Evolutionary conservation across 169 alveolate genomes (phyloP).

Genomic region (Plasmodium relictum): DNA sequence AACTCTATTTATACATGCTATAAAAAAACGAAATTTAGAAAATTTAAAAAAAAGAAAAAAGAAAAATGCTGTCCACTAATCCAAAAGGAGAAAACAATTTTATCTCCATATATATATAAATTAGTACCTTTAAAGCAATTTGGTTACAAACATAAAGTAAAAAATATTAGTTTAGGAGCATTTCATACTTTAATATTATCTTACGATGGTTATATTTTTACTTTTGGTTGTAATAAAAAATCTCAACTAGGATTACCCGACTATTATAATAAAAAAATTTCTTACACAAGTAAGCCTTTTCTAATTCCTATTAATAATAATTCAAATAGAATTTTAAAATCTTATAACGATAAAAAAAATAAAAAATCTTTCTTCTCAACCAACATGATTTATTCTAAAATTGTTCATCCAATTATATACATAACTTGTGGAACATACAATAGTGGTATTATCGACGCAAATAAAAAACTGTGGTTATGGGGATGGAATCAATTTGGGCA

Average conservation of each 20-base stretch:
- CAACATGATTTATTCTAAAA: conserved; percentile 24
- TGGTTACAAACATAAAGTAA: conserved; percentile 60
- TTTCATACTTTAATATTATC: conserved; percentile 53
- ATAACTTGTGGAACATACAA: conserved; percentile 46
- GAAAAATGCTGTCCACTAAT: neutral
- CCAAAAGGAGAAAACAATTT: conserved; percentile 5
- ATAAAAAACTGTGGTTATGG: conserved; percentile 61
- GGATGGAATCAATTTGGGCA: conserved; percentile 73
- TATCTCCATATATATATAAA: conserved; percentile 61
- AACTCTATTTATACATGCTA: conserved; percentile 53
- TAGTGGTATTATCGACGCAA: conserved; percentile 42
- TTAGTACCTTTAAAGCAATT: conserved; percentile 36
- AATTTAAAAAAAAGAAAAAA: neutral
- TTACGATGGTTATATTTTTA: conserved; percentile 49
- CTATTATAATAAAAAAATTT: conserved; percentile 28
- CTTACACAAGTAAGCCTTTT: conserved; percentile 71
- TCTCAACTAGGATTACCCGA: conserved; percentile 42
- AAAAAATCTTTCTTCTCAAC: conserved; percentile 19
- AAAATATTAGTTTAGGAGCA: conserved; percentile 50
- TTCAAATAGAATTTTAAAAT: neutral
- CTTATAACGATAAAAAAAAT: conserved; percentile 7
- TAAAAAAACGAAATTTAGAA: conserved; percentile 7
- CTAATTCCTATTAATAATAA: conserved; percentile 9
- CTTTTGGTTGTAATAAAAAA: conserved; percentile 67
- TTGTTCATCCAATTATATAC: conserved; percentile 40